Evolutionary conservation across 306 rosid genomes (phyloP).

Genomic region (Cajanus cajan): DNA sequence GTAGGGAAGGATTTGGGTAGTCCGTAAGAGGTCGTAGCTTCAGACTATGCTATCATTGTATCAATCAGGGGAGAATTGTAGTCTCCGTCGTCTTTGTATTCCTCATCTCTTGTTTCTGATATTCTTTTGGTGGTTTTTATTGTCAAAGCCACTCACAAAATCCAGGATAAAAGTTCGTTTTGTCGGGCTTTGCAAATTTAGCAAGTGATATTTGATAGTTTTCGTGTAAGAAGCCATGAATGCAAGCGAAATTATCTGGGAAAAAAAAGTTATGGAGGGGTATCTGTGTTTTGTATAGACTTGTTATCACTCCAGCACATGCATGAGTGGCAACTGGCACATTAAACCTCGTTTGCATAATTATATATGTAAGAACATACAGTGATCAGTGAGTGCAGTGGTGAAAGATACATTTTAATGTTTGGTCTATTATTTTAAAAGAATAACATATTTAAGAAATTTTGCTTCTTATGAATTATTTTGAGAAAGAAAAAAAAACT

Average conservation of each 20-base stretch:
- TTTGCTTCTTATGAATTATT: no score
- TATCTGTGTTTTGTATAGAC: not conserved
- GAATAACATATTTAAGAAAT: no score
- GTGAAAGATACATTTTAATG: no score
- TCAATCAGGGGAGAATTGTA: not conserved
- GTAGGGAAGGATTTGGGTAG: not conserved
- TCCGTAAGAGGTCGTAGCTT: not conserved
- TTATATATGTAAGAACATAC: no score
- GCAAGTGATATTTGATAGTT: not conserved
- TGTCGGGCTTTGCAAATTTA: not conserved
- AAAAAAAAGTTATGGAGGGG: not conserved
- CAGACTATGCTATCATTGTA: not conserved
- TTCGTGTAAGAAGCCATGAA: not conserved
- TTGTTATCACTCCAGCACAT: not conserved
- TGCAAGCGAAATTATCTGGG: not conserved
- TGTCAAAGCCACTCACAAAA: slow-evolving; percentile 1
- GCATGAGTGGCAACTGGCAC: not conserved
- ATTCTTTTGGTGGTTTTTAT: not conserved
- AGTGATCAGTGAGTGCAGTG: no score
- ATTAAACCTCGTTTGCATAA: not conserved
- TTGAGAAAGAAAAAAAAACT: no score
- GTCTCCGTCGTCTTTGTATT: not conserved
- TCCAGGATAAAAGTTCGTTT: slow-evolving; percentile 8
- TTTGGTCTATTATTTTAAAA: no score
- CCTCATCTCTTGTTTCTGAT: not conserved